Evolutionary conservation across 2,329 filamentous ascomycete species (phyloP), one percentile per base, ranked within the genome.

Genomic region (Colletotrichum gigasporum): DNA sequence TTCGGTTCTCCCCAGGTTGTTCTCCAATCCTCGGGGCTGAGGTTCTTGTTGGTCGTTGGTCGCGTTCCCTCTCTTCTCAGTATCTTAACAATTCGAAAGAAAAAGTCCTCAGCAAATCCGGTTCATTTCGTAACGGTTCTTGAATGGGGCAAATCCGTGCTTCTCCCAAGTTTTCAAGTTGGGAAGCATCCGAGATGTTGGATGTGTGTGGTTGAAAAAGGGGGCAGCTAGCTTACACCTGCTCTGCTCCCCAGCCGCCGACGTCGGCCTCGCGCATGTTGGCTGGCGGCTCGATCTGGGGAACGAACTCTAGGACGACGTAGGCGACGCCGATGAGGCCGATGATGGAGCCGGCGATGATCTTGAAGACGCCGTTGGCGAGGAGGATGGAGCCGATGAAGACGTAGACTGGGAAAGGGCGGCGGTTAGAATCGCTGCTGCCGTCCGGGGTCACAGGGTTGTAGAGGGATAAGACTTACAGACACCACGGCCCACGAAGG

Each of bases 401-500:
- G 80, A 98, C 87, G 86, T 99, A 99, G 84, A 99, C 94, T 97
- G 65, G 2, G 20, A 24, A 18, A 14, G 32, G 41, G 48, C 61
- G 12, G 41, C 64, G 24, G 70, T 45, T 54, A 56, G 18, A 9
- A n/a, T 48, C 12, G 16, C 26, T 16, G 30, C 26, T 26, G n/a
- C n/a, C n/a, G n/a, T n/a, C 26, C 30, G 16, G 18, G 16, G 9
- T 24, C 14, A 5, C 12, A 30, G 16, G 20, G 20, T 65, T 37
- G 42, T 32, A 14, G 30, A 24, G 11, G 35, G 16, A 8, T 41
- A 6, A 35, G 14, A 89, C 93, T 81, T 88, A 97, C 94, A 98
- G 77, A 93, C 85, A 80, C 96, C 96, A 75, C 96, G 94, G 67
- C 96, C 96, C 71, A 98, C 82, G 85, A 99, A 98, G 62, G 93